Conservation (phyloP, 2,329 filamentous ascomycete genomes). For the Xylariaceae sp. region DNA sequence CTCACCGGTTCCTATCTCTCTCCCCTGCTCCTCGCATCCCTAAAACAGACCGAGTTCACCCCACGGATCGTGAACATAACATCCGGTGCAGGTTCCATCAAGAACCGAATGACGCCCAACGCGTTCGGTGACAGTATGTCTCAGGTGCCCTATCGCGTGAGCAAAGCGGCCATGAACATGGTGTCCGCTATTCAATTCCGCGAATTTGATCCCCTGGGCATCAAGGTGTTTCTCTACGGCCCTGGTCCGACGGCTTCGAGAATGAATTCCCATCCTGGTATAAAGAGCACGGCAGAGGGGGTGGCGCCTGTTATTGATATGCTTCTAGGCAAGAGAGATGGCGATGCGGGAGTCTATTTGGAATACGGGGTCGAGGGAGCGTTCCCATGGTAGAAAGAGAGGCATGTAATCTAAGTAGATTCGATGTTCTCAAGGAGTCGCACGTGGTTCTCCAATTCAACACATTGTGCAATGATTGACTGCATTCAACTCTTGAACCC, state of each 20-base stretch:
- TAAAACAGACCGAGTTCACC: not conserved
- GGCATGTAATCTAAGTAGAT: too few species aligned
- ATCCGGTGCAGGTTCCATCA: conserved; percentile 8
- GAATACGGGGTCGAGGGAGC: conserved; percentile 1
- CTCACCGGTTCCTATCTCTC: conserved; percentile 5
- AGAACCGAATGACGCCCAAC: conserved; percentile 2
- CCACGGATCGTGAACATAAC: conserved; percentile 9
- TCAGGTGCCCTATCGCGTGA: conserved; percentile 1
- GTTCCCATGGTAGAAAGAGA: conserved; percentile 4
- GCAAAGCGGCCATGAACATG: conserved; percentile 10
- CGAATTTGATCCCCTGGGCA: not conserved
- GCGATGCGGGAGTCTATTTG: conserved; percentile 4
- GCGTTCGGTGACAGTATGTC: not conserved
- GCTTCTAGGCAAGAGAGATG: conserved; percentile 1
- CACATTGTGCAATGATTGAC: too few species aligned
- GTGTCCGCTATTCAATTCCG: conserved; percentile 4
- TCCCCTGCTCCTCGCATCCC: not conserved
- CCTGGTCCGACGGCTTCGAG: conserved; percentile 7
- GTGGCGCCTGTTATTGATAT: conserved; percentile 9
- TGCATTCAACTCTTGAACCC: too few species aligned
- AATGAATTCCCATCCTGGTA: not conserved
- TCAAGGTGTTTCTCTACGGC: conserved; percentile 11
- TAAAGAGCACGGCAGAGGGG: conserved; percentile 7
- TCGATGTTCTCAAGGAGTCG: too few species aligned
- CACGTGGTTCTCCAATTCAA: too few species aligned